Conservation (phyloP, 805 yeast genomes). For the Phaffomyces thermotolerans region DNA sequence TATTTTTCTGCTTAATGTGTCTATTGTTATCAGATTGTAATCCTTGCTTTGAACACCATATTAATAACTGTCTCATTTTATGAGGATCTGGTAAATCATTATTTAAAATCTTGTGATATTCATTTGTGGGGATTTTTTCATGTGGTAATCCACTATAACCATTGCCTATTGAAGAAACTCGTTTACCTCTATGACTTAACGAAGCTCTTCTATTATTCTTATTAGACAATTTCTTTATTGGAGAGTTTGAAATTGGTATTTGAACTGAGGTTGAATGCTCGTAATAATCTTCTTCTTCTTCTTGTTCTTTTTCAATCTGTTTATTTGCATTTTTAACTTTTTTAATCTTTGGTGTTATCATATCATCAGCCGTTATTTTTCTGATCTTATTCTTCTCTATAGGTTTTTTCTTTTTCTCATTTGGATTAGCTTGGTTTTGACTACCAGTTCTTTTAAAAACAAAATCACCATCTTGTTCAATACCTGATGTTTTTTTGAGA, state of each 20-base stretch:
- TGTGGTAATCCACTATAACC: slow-evolving; percentile 67
- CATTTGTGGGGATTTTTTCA: slow-evolving; percentile 44
- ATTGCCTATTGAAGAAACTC: slow-evolving; percentile 69
- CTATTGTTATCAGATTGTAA: slow-evolving; percentile 23
- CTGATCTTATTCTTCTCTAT: neutral
- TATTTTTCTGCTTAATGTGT: slow-evolving; percentile 19
- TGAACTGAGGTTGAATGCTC: slow-evolving; percentile 23
- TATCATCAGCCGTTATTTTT: slow-evolving; percentile 14
- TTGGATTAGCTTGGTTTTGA: slow-evolving; percentile 3
- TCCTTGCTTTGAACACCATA: slow-evolving; percentile 59
- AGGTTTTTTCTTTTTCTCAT: neutral
- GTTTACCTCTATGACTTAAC: slow-evolving; percentile 54
- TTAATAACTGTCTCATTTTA: slow-evolving; percentile 58
- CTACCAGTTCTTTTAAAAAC: slow-evolving; percentile 16
- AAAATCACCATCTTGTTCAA: slow-evolving; percentile 18
- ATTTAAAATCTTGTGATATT: slow-evolving; percentile 58
- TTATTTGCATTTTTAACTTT: neutral
- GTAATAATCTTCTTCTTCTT: slow-evolving; percentile 8
- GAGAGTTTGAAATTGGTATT: slow-evolving; percentile 31
- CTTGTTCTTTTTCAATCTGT: too few species aligned
- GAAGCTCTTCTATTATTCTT: slow-evolving; percentile 38
- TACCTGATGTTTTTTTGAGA: slow-evolving; percentile 6
- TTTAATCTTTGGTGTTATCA: slow-evolving; percentile 16
- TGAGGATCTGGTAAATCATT: slow-evolving; percentile 62
- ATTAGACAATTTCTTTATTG: slow-evolving; percentile 26